phyloP scores from a whole-genome alignment of 2,329 filamentous ascomycete genomes.

The Harringtonia aguacate region DNA sequence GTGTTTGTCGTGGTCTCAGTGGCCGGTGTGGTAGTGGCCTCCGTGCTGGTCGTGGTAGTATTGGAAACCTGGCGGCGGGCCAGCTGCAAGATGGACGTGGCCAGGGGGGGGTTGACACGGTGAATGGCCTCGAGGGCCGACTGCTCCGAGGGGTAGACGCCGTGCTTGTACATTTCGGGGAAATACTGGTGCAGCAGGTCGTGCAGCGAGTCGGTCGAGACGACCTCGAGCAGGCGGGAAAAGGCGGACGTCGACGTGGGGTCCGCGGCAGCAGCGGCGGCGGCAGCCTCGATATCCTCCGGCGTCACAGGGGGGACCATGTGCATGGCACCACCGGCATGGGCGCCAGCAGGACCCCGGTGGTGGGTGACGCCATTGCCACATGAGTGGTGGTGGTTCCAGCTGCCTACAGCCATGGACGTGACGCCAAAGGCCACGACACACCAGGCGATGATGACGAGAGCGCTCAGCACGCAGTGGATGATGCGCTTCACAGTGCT shows the following conservation, averaged over 20 bases:
- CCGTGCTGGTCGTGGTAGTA: slow-evolving; percentile 7
- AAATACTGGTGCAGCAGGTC: slow-evolving; percentile 54
- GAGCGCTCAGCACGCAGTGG: background rate
- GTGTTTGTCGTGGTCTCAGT: slow-evolving; percentile 7
- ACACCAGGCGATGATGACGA: background rate
- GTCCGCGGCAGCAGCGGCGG: background rate
- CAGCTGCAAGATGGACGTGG: slow-evolving; percentile 51
- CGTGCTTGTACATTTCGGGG: slow-evolving; percentile 54
- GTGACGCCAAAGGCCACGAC: background rate
- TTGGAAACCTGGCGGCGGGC: slow-evolving; percentile 48
- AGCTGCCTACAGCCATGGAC: slow-evolving; percentile 1
- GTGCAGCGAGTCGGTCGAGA: slow-evolving; percentile 37
- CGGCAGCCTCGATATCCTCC: background rate
- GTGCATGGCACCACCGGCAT: background rate
- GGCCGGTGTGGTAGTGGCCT: slow-evolving; percentile 3
- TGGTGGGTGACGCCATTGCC: background rate
- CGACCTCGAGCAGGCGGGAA: slow-evolving; percentile 13
- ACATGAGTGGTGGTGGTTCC: background rate
- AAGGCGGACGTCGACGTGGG: slow-evolving; percentile 7
- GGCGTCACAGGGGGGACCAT: background rate
- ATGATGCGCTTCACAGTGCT: background rate
- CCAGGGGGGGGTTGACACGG: slow-evolving; percentile 48
- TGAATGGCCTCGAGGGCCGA: slow-evolving; percentile 53
- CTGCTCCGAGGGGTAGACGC: slow-evolving; percentile 55
- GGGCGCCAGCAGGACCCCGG: background rate